These are phyloP conservation scores for Nemania abortiva DNA, from an alignment of 2,329 filamentous ascomycete genomes.

Conservation along the genomic window DNA sequence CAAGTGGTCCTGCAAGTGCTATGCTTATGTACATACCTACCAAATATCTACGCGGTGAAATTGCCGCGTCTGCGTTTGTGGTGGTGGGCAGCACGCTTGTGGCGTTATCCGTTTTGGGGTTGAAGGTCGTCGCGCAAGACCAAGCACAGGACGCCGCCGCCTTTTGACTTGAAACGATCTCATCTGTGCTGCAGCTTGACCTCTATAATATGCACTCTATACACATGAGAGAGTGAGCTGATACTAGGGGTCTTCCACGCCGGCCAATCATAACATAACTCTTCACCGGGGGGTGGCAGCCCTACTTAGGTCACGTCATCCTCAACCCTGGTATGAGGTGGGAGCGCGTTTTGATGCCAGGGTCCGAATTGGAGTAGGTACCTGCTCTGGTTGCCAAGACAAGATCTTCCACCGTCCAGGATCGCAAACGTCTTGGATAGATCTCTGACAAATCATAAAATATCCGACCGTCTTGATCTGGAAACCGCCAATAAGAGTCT, in stretches of 20 bases:
- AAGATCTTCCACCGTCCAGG: constrained; percentile 40
- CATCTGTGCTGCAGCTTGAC: constrained; percentile 23
- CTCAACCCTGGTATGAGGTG: constrained; percentile 31
- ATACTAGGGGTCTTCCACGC: constrained; percentile 29
- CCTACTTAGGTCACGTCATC: constrained; percentile 39
- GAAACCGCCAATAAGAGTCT: constrained; percentile 22
- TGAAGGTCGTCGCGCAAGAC: constrained; percentile 11
- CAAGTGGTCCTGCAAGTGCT: not conserved
- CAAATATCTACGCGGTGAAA: not conserved
- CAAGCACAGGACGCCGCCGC: constrained; percentile 14
- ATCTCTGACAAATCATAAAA: constrained; percentile 46
- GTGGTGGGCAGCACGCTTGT: not conserved
- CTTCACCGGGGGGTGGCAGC: constrained; percentile 33
- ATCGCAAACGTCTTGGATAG: constrained; percentile 39
- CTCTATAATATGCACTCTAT: constrained; percentile 35
- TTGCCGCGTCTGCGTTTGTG: not conserved
- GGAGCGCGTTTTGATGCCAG: constrained; percentile 38
- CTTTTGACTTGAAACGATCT: constrained; percentile 33
- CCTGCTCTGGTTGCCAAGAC: constrained; percentile 26
- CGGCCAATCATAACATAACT: constrained; percentile 27
- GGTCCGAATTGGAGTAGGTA: constrained; percentile 31
- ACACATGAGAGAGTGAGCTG: constrained; percentile 26
- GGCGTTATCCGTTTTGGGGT: constrained; percentile 27
- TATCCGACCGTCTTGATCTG: constrained; percentile 29
- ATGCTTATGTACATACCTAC: not conserved